A percentile compares a stretch with the other conserved stretches of the same genome.
Evolutionary conservation across 139 green algal genomes (phyloP).

Genomic region (Eudorina sp.): DNA sequence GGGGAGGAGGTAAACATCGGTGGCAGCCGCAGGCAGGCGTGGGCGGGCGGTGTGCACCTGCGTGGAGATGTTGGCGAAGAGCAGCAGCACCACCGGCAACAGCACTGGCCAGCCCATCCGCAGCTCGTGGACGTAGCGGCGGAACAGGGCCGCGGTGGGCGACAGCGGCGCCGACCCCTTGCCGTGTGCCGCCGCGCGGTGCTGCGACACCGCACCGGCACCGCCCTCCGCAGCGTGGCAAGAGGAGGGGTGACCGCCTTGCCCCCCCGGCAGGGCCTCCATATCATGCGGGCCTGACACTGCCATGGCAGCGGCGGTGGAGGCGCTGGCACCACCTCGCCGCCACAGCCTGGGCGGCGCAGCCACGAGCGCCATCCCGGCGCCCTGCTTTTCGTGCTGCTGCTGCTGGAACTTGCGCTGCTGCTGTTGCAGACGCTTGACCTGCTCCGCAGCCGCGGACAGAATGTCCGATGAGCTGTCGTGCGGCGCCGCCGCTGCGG

Average conservation of each 20-base stretch:
- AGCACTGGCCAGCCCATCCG: constrained; percentile 38
- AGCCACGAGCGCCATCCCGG: not conserved
- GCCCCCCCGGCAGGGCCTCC: no score
- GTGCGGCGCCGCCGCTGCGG: not conserved
- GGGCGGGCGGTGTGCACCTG: constrained; percentile 2
- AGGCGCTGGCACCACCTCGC: not conserved
- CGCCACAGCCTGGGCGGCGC: not conserved
- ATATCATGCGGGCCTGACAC: not conserved
- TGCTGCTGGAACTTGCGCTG: not conserved
- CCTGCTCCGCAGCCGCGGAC: not conserved
- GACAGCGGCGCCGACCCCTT: not conserved
- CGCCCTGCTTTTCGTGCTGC: not conserved
- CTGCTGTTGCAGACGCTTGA: not conserved
- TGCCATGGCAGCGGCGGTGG: no score
- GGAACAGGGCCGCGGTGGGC: not conserved
- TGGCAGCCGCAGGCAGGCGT: no score
- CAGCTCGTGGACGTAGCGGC: constrained; percentile 38
- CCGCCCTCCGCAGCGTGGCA: not conserved
- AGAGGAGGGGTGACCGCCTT: no score
- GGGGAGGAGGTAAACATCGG: not conserved
- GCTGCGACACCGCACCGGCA: not conserved
- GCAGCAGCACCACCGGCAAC: constrained; percentile 40
- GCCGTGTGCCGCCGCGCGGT: not conserved
- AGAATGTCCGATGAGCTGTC: not conserved
- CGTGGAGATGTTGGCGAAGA: constrained; percentile 41